Base-by-base conservation (phyloP, 106 monocot species). In the Triglochin maritima region DNA sequence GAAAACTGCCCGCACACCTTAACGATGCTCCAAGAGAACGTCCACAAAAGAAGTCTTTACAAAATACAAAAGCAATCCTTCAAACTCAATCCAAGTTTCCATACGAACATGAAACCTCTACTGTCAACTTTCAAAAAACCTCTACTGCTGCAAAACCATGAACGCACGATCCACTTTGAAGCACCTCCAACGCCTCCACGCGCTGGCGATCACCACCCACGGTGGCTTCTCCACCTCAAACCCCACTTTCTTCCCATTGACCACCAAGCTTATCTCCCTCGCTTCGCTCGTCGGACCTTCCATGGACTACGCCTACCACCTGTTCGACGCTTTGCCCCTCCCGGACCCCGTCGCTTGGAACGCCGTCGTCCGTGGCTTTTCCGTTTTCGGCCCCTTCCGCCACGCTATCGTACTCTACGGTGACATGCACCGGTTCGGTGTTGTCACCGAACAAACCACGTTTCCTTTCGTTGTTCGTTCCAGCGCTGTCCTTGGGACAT, bases 261-360 rank as follows among this genome's bases (percentile, higher is more conserved):
- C 71, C 71, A 50, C 71, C 50, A 62, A 71, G 43, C 60, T 71
- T 29, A 71, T 71, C 71, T 3, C 60, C 17, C 3, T 44, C 13
- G 49, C 61, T 2, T 60, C 50, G 6, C 4, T 7, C 10, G 4
- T 49, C 42, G 2, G 10, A 49, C 71, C 60, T 15, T 8, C 71
- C n/a, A 44, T 29, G 60, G 47, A 60, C 51, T 62, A 62, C 17
- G 71, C 71, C 1, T 60, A 61, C 9, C 59, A 43, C 10, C 10
- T 71, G 62, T 71, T 71, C 61, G 71, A 71, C 29, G 17, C 16
- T 14, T 17, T 71, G 59, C 60, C 49, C 60, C 48, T 42, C 6
- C 44, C 44, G n/a, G 71, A 71, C 49, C 14, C 71, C 49, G 4
- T 17, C 13, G 10, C 43, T 7, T 71, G 71, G 60, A 60, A 60